These are phyloP conservation scores for Leucoagaricus sp. DNA, from an alignment of 1,284 basidiomycete species.

Conservation along the genomic window DNA sequence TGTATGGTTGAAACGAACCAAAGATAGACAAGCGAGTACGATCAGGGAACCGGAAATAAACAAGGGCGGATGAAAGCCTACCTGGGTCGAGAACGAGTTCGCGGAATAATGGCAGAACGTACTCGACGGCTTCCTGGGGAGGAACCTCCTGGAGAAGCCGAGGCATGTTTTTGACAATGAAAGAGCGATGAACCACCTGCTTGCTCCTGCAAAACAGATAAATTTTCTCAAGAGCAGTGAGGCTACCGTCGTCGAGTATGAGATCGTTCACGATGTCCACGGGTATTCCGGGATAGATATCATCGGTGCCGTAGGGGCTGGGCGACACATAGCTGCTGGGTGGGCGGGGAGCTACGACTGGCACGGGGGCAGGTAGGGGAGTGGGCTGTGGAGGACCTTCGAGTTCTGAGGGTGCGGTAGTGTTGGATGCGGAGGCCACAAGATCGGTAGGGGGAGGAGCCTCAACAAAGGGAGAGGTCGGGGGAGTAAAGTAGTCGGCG, in stretches of 20 bases:
- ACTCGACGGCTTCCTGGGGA: slow-evolving; percentile 90
- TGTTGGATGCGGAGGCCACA: background rate
- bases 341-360: slow-evolving; percentile 22
- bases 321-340: slow-evolving; percentile 4
- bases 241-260: slow-evolving; percentile 70
- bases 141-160: slow-evolving; percentile 75
- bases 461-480: slow-evolving; percentile 22
- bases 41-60: slow-evolving; percentile 7
- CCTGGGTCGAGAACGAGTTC: slow-evolving; percentile 88
- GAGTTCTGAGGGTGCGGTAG: slow-evolving; percentile 18
- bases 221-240: slow-evolving; percentile 89
- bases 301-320: slow-evolving; percentile 29
- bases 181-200: slow-evolving; percentile 81
- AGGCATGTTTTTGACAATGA: slow-evolving; percentile 82
- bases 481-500: slow-evolving; percentile 28
- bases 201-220: slow-evolving; percentile 92
- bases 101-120: slow-evolving; percentile 89
- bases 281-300: slow-evolving; percentile 34
- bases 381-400: slow-evolving; percentile 22
- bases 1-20: no score
- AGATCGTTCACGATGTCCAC: slow-evolving; percentile 50
- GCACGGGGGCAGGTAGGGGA: slow-evolving; percentile 21
- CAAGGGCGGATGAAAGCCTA: slow-evolving; percentile 33
- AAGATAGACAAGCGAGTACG: no score
- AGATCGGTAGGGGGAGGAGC: background rate